Evolutionary conservation across 306 rosid species (phyloP), one percentile per base, ranked within the genome.

Genomic region (Trifolium fragiferum): DNA sequence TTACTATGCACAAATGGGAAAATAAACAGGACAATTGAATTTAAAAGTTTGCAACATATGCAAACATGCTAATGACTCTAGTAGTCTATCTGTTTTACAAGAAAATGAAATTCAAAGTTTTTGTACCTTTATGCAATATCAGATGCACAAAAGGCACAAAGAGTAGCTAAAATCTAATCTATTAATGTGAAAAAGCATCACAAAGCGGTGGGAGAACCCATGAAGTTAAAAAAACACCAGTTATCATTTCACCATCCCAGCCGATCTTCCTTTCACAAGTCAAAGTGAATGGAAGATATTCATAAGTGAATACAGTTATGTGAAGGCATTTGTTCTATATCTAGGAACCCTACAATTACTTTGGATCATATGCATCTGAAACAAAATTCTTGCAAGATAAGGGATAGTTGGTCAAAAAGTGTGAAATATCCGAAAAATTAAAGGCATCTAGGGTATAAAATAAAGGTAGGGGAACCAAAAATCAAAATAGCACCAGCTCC

Each of bases 91-190:
- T 44, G 37, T 50, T 68, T 54, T 59, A 12, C 60, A 19, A 35
- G 81, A 33, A 49, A 54, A 20, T 30, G 53, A 77, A 66, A 76
- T 66, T 49, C 59, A 66, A 41, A 58, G 33, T 54, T 49, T 67
- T 21, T 55, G 25, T 6, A 1, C 27, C 37, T 43, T 54, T 54
- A 54, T 18, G 61, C 53, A 62, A 80, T 60, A 68, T 30, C 53
- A 50, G 35, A 60, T 20, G 16, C 55, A 50, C 55, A 49, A 49
- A 49, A n/a, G 49, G 15, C 49, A 11, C 49, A 12, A 43, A 43
- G 47, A 50, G 21, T 49, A 49, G 55, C 55, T 15, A 50, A 50
- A 50, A n/a, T n/a, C 10, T 0, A 50, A 50, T 16, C 51, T 4
- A 7, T 50, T 50, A 50, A 18, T n/a, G 16, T 7, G 57, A 50